Evolutionary conservation across 805 yeast species (phyloP), one percentile per base, ranked within the genome.

Genomic region (Limtongia smithiae): DNA sequence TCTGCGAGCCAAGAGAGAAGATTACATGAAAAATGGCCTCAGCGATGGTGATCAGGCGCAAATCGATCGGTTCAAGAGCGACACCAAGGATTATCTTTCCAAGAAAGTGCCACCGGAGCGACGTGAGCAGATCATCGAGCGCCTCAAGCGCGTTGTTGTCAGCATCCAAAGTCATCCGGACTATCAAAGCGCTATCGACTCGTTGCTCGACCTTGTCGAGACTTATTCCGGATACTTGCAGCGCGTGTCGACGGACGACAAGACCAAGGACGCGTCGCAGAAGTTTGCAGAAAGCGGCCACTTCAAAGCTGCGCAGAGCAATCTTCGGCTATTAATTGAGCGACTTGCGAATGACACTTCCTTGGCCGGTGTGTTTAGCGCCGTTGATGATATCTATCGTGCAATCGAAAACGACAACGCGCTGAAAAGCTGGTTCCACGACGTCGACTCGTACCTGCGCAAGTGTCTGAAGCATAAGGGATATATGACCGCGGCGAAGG

Each of bases 131-230:
- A 21, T 36, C 6, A 34, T 54, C 21, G 17, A 8, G 30, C 48
- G 59, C 1, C 50, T 55, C 36, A 44, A 46, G 48, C 41, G 46
- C 18, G 42, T 46, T 43, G 36, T 55, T 21, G 52, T 44, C 27
- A 57, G 56, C 40, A 48, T 57, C 43, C 60, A 57, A 37, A 48
- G 44, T 5, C 54, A 49, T 17, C 43, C 38, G 17, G 57, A 57
- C 15, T 57, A 57, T 28, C 50, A 46, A 34, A 41, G 38, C 25
- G 60, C 57, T 12, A 33, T 56, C n/a, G 53, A 51, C 37, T 14
- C 53, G 24, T 21, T 57, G 12, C 40, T 57, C 15, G 44, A 45
- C n/a, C 18, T 57, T 24, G 42, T 39, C 22, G 60, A 57, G 37
- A 31, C 27, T n/a, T 44, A 51, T 30, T 33, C 27, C 20, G 38